These are phyloP conservation scores for Leccinum solheimii DNA, from an alignment of 1,284 basidiomycete genomes.

Conservation along the genomic window DNA sequence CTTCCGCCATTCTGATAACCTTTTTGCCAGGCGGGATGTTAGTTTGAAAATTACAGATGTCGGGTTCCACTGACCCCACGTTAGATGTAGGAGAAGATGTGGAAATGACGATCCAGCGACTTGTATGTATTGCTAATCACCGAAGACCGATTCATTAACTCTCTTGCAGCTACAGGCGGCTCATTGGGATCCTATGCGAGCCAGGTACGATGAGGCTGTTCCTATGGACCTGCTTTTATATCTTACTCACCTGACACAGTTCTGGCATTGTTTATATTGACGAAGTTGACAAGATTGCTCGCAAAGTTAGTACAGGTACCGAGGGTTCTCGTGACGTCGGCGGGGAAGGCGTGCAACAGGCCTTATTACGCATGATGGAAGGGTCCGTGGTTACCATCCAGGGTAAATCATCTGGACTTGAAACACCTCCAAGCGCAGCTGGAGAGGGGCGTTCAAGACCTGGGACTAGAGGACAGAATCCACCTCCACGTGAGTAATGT, in stretches of 20 bases:
- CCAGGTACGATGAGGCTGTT: slow-evolving; percentile 47
- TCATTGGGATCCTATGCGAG: slow-evolving; percentile 82
- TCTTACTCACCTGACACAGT: slow-evolving; percentile 40
- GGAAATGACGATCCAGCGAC: slow-evolving; percentile 82
- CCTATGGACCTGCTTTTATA: not conserved
- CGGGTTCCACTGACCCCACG: slow-evolving; percentile 13
- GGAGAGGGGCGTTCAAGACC: slow-evolving; percentile 49
- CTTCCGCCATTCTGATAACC: slow-evolving; percentile 13
- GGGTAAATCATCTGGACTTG: slow-evolving; percentile 59
- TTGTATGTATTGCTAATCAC: slow-evolving; percentile 47
- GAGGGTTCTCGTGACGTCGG: slow-evolving; percentile 88
- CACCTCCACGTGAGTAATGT: slow-evolving; percentile 22
- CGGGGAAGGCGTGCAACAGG: slow-evolving; percentile 95
- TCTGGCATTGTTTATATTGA: slow-evolving; percentile 96
- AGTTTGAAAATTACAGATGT: slow-evolving; percentile 34
- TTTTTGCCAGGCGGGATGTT: slow-evolving; percentile 68
- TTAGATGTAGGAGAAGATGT: slow-evolving; percentile 94
- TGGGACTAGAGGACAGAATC: slow-evolving; percentile 37
- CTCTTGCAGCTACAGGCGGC: slow-evolving; percentile 72
- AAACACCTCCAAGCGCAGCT: slow-evolving; percentile 42
- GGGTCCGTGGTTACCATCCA: slow-evolving; percentile 83
- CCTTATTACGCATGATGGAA: slow-evolving; percentile 90
- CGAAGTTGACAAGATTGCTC: slow-evolving; percentile 92
- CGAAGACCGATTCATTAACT: not conserved
- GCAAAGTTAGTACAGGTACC: slow-evolving; percentile 59